Evolutionary conservation across 176 grass and related monocot genomes (phyloP).

Genomic region (Hordeum marinum): DNA sequence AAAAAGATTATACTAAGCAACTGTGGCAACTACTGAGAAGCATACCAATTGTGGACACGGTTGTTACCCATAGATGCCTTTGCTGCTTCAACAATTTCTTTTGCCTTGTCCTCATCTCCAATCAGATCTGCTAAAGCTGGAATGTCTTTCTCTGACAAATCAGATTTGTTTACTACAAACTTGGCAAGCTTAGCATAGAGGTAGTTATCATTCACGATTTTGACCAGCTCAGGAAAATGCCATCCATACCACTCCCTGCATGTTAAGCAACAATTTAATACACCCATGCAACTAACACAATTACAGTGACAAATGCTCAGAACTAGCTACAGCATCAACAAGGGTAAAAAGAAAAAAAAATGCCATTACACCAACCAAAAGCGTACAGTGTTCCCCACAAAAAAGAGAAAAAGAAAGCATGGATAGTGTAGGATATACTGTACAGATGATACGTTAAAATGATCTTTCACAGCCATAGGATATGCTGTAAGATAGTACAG

Average conservation of each 20-base stretch:
- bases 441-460: background rate
- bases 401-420: background rate
- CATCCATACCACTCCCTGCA: constrained; percentile 86
- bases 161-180: constrained; percentile 65
- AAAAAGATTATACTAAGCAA: background rate
- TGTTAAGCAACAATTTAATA: background rate
- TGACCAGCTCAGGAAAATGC: constrained; percentile 84
- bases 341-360: background rate
- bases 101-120: constrained; percentile 83
- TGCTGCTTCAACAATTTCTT: constrained; percentile 88
- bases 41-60: background rate
- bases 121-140: constrained; percentile 60
- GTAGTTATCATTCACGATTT: constrained; percentile 82
- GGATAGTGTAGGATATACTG: background rate
- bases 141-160: constrained; percentile 64
- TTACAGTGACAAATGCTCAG: background rate
- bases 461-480: background rate
- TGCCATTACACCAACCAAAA: background rate
- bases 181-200: constrained; percentile 75
- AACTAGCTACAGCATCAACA: background rate
- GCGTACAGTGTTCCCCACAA: too few relatives aligned
- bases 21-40: background rate
- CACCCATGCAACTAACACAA: background rate
- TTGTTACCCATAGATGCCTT: constrained; percentile 80
- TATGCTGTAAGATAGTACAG: background rate